phyloP scores from a whole-genome alignment of 2,329 filamentous ascomycete genomes.

The Aspergillus thermomutatus region DNA sequence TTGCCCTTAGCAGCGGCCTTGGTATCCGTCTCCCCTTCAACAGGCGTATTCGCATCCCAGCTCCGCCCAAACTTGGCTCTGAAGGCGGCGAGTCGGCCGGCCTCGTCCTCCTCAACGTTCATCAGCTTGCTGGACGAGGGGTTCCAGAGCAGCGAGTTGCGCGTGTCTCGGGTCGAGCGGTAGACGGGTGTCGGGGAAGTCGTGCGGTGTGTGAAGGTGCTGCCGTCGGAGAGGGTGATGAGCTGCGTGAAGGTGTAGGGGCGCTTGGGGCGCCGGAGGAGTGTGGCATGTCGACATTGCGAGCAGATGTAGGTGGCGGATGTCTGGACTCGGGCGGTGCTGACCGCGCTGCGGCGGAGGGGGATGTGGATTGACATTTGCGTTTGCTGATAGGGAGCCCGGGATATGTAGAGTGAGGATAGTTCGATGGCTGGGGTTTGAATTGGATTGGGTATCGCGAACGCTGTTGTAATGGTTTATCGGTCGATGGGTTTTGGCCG shows the following conservation, averaged over 20 bases:
- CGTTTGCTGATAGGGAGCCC: background rate
- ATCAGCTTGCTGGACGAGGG: slow-evolving; percentile 74
- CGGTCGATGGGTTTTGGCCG: slow-evolving; percentile 19
- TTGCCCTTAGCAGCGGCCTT: slow-evolving; percentile 11
- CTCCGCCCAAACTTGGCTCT: slow-evolving; percentile 76
- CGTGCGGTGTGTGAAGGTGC: slow-evolving; percentile 60
- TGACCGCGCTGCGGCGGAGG: slow-evolving; percentile 34
- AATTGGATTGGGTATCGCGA: slow-evolving; percentile 8
- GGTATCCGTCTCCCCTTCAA: slow-evolving; percentile 27
- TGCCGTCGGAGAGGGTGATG: slow-evolving; percentile 86
- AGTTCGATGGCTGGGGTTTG: background rate
- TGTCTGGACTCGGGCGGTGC: slow-evolving; percentile 17
- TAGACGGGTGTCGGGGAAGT: slow-evolving; percentile 55
- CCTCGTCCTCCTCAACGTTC: slow-evolving; percentile 93
- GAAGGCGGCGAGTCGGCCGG: slow-evolving; percentile 83
- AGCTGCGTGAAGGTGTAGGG: slow-evolving; percentile 98
- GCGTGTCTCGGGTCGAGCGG: slow-evolving; percentile 71
- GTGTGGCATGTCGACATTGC: slow-evolving; percentile 76
- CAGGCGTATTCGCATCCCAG: slow-evolving; percentile 62
- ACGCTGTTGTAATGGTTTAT: slow-evolving; percentile 14
- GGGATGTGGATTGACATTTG: slow-evolving; percentile 36
- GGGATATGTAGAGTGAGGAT: background rate
- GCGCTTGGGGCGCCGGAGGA: slow-evolving; percentile 81
- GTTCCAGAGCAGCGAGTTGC: slow-evolving; percentile 90
- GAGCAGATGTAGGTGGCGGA: slow-evolving; percentile 45